Percentiles rank a stretch among this genome's conserved stretches.
Conservation (phyloP, 73 alveolate genomes). For the Uronychia setigera region DNA sequence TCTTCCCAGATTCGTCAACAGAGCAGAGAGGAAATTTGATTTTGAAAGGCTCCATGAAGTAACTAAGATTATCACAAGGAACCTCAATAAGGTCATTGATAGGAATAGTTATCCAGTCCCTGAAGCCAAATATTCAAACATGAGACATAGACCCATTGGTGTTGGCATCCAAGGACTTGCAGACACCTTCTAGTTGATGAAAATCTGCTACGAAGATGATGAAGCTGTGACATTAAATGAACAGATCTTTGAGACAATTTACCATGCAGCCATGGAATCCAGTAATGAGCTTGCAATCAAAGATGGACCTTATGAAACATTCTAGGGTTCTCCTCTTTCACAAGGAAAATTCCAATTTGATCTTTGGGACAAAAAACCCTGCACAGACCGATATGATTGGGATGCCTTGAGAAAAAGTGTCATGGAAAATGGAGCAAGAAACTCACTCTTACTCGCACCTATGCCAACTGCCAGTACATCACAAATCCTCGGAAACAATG, state of each 20-base stretch:
- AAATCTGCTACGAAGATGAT: conserved; percentile 89
- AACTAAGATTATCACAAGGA: conserved; percentile 74
- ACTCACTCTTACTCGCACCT: conserved; percentile 96
- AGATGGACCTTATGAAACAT: conserved; percentile 83
- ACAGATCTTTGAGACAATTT: conserved; percentile 93
- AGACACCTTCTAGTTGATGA: conserved; percentile 88
- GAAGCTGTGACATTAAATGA: conserved; percentile 81
- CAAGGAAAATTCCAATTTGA: conserved; percentile 83
- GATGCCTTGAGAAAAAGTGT: conserved; percentile 71
- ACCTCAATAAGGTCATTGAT: conserved; percentile 88
- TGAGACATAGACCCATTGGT: conserved; percentile 97
- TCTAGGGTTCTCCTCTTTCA: conserved; percentile 84
- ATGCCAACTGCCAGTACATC: conserved; percentile 99
- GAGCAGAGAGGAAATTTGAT: conserved; percentile 75
- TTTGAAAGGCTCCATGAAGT: conserved; percentile 86
- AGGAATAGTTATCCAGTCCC: conserved; percentile 90
- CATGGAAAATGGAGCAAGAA: conserved; percentile 86
- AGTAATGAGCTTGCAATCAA: conserved; percentile 83
- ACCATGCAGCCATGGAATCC: conserved; percentile 88
- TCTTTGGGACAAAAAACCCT: conserved; percentile 73
- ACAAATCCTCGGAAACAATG: conserved; percentile 93
- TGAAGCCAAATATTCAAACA: conserved; percentile 89
- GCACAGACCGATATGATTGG: conserved; percentile 86
- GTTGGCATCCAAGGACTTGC: conserved; percentile 97
- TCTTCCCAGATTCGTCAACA: conserved; percentile 75